Conservation (phyloP, 2,329 filamentous ascomycete species). For the Anisogramma anomala region DNA sequence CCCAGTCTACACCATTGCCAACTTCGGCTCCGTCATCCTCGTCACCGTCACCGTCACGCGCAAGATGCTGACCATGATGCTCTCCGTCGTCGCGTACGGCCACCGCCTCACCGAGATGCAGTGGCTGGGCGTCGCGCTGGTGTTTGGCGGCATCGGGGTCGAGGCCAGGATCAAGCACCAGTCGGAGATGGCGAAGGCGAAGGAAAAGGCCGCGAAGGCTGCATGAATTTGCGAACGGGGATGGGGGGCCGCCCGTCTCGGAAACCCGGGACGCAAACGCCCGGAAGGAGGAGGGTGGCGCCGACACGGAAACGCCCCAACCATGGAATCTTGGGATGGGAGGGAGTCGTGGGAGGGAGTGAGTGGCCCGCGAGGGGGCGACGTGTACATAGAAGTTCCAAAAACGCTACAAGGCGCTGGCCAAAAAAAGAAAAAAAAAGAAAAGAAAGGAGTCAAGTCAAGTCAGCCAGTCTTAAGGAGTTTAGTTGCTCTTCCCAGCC, state of each 20-base stretch:
- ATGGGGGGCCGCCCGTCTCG: too few species aligned
- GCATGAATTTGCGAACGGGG: too few species aligned
- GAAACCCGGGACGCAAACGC: too few species aligned
- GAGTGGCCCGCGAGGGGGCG: too few species aligned
- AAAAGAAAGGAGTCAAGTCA: too few species aligned
- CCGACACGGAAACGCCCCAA: too few species aligned
- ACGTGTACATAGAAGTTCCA: too few species aligned
- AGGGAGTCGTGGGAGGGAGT: too few species aligned
- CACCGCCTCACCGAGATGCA: conserved; percentile 80
- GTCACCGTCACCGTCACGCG: conserved; percentile 95
- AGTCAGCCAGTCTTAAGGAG: too few species aligned
- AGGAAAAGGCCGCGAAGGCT: conserved; percentile 29
- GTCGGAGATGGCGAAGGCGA: conserved; percentile 64
- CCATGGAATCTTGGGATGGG: too few species aligned
- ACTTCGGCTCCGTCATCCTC: conserved; percentile 81
- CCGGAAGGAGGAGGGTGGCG: too few species aligned
- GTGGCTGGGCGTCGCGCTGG: conserved; percentile 82
- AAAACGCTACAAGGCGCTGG: neutral
- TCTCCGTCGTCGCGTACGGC: conserved; percentile 90
- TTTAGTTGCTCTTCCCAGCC: too few species aligned
- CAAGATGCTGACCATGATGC: conserved; percentile 99
- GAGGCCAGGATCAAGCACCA: conserved; percentile 70
- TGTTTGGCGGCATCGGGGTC: conserved; percentile 90
- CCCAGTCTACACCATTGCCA: conserved; percentile 78
- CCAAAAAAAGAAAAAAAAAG: neutral